Conservation (phyloP, 2,329 filamentous ascomycete species). For the Calonectria honghensis region DNA sequence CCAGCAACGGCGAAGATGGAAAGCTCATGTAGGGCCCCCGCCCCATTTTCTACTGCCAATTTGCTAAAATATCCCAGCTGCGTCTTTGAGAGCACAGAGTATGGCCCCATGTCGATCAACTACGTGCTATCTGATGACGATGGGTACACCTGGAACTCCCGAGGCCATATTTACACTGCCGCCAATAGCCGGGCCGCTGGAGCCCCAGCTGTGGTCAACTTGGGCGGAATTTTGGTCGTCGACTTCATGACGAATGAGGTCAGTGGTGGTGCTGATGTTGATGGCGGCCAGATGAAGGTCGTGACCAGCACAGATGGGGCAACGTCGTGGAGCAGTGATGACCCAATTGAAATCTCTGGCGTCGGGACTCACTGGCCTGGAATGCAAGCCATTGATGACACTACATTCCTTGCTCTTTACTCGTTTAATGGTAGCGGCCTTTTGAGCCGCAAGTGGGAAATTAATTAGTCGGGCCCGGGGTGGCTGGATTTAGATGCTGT, state of each 20-base stretch:
- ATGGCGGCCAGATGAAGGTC: constrained; percentile 10
- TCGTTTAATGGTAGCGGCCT: background rate
- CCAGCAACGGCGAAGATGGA: background rate
- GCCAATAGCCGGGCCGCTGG: background rate
- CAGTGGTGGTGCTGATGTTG: constrained; percentile 7
- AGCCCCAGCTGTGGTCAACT: background rate
- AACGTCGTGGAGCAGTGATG: background rate
- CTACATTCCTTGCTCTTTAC: constrained; percentile 8
- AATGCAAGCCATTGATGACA: background rate
- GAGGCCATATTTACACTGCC: background rate
- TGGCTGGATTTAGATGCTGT: background rate
- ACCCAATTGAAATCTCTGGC: background rate
- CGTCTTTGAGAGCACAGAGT: constrained; percentile 2
- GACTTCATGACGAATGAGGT: constrained; percentile 17
- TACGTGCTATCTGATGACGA: constrained; percentile 5
- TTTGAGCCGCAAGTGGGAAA: background rate
- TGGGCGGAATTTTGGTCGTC: constrained; percentile 1
- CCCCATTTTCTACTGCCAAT: too few relatives aligned
- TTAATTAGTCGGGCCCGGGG: background rate
- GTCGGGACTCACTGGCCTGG: constrained; percentile 13
- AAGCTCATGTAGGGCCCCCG: background rate
- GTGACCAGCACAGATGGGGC: background rate
- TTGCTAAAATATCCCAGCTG: background rate
- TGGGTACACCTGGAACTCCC: constrained; percentile 15
- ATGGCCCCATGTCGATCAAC: constrained; percentile 9